These are phyloP conservation scores for Polygonum maritimum DNA, from an alignment of 148 eudicot species.

Conservation along the genomic window DNA sequence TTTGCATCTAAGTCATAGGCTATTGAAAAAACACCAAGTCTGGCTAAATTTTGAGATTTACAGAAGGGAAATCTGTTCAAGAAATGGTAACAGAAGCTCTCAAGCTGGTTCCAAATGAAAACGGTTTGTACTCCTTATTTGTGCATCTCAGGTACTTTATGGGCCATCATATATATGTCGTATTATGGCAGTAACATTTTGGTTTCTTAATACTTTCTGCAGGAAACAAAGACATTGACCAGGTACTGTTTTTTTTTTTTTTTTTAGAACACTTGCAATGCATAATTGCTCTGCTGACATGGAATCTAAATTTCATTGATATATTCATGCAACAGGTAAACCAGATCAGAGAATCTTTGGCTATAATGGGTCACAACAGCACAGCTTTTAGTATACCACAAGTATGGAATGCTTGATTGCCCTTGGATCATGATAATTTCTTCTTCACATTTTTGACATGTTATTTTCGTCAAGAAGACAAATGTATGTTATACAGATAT, in stretches of 20 bases:
- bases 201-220: conserved; percentile 16
- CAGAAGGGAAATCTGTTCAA: conserved; percentile 93
- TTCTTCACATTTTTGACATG: neutral
- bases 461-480: too few relatives aligned
- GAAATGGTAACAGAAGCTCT: conserved; percentile 96
- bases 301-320: neutral
- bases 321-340: conserved; percentile 48
- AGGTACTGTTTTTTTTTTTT: conserved; percentile 32
- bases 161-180: neutral
- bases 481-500: neutral
- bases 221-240: conserved; percentile 84
- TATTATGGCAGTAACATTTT: conserved; percentile 12
- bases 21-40: neutral
- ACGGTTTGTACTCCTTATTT: conserved; percentile 36
- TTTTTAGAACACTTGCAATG: neutral
- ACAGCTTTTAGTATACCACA: conserved; percentile 98
- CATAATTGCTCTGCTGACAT: neutral
- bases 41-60: conserved; percentile 10
- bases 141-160: neutral
- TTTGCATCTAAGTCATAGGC: neutral
- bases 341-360: conserved; percentile 90
- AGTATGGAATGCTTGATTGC: conserved; percentile 26
- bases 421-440: neutral
- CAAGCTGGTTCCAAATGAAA: conserved; percentile 56
- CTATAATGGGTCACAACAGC: conserved; percentile 91